Base-by-base conservation (phyloP, 495 filamentous ascomycete species). In the Margaritispora aquatica region DNA sequence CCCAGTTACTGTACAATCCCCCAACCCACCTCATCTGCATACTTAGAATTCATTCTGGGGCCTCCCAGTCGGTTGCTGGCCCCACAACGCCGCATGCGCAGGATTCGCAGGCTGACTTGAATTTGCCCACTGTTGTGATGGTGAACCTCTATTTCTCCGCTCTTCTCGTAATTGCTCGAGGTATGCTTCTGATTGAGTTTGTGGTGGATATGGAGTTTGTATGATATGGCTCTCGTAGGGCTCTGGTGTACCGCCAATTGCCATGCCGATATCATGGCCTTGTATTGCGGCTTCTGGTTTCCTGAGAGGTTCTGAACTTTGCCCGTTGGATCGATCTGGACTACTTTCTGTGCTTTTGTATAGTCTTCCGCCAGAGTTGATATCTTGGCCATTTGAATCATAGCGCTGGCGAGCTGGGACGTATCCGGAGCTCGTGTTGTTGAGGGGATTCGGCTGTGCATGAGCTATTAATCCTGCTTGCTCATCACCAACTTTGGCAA, bases 381-480 rank as follows among this genome's bases (percentile, higher is more conserved):
- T 61, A 57, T 64, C 62, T 24, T 63, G 61, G 1, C 60, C 62
- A 46, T 65, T 58, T 2, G 52, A 15, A 54, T 66, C 66, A 41
- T 63, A 68, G 17, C 63, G 26, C 20, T 65, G 54, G 23, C 51
- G 34, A 2, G 63, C 58, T 26, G 63, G 66, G 0, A 59, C 51
- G 52, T 68, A 68, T 24, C 54, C 46, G 24, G 68, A 65, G 9
- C 68, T 66, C 21, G 44, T 56, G 15, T 63, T 59, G 36, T 63
- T 70, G 8, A 61, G 63, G 10, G 75, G 75, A 44, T 75, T 73
- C 8, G 75, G 73, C 55, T 80, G 77, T 9, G 77, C 77, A 52
- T 80, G 60, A 7, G 66, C 68, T 34, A 80, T 79, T 53, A 80
- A 61, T 3, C 74, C 76, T 17, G 73, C 75, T 17, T 69, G 69